Evolutionary conservation across 2,329 filamentous ascomycete genomes (phyloP), one percentile per base, ranked within the genome.

Genomic region (Aaosphaeria arxii): DNA sequence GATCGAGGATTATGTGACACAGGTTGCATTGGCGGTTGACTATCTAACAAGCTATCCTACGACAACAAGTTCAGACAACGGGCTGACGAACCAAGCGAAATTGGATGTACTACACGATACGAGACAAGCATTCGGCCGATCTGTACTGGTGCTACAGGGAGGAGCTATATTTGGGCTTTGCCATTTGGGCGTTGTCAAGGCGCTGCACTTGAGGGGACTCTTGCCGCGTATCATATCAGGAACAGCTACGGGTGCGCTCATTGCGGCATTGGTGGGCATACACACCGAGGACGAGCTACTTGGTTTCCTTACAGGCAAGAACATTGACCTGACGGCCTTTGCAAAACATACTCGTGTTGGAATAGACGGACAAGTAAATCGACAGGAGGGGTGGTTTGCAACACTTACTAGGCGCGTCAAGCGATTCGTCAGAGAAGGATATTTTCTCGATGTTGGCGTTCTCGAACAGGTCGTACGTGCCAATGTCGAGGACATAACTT

Each of bases 141-240:
- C 86, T 47, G 91, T 88, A 1, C 77, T 96, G 28, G 87, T 96
- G 4, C 72, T 96, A 1, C 91, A 96, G 67, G 91, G 91, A 42
- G 91, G 92, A 11, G 88, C 90, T 39, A 92, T 95, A 49, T 96
- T 96, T 61, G 91, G 91, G 2, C 74, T 96, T 7, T 96, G 89
- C 60, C 92, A 96, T 69, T 70, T 96, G 4, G 91, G 91, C 5
- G 90, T 96, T 5, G 88, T 95, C 36, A 95, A 92, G 65, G 91
- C 91, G 2, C 74, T 96, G 38, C 89, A 91, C 70, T 73, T 91
- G 33, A 82, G 88, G 30, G 89, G 89, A 0, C 73, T 96, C 11
- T 76, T 96, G 41, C 92, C 94, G 4, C 83, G 90, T 40, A 95
- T 96, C 59, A 91, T 97, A 58, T 90, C 90, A 0, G 92, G 92